Base-by-base conservation (phyloP, 2,329 filamentous ascomycete genomes). In the Exserohilum turcica region DNA sequence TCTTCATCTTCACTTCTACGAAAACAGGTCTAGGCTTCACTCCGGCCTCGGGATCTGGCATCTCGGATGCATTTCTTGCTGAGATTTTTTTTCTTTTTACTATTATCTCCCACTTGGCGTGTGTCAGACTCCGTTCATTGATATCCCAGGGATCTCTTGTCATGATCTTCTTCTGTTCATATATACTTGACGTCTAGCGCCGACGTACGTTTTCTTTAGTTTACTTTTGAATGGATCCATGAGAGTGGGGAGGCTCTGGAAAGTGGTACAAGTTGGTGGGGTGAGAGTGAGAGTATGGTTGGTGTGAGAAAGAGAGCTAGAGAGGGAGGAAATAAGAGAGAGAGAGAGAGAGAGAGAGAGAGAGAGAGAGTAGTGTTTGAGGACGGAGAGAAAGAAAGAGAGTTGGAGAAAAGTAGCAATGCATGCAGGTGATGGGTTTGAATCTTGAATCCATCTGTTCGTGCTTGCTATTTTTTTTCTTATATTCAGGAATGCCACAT, bases 221-320 rank as follows among this genome's bases (percentile, higher is more conserved):
- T 45, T 40, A 39, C 48, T 48, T 39, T 33, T 19, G 15, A 33
- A 48, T 52, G 49, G 40, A 52, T 56, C 40, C 47, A 56, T 29
- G 35, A 37, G 35, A 21, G 27, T 18, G 36, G 18, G 10, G 19
- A n/a, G 36, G 19, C 31, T 15, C 46, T 44, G 35, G n/a, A n/a
- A n/a, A n/a, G n/a, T n/a, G n/a, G n/a, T n/a, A n/a, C n/a, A n/a
- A n/a, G n/a, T n/a, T n/a, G n/a, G n/a, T n/a, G n/a, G n/a, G n/a
- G n/a, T 37, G 33, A 16, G 54, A 43, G 39, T 18, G 13, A 13
- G n/a, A 18, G 24, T 8, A 12, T n/a, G n/a, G n/a, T n/a, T n/a
- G n/a, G n/a, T n/a, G n/a, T n/a, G n/a, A 12, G 38, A 18, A 10
- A 42, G 39, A 31, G 39, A 19, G 12, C 2, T 24, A 18, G 6